phyloP scores from a whole-genome alignment of 2,329 filamentous ascomycete genomes.

The Apiospora marii region DNA sequence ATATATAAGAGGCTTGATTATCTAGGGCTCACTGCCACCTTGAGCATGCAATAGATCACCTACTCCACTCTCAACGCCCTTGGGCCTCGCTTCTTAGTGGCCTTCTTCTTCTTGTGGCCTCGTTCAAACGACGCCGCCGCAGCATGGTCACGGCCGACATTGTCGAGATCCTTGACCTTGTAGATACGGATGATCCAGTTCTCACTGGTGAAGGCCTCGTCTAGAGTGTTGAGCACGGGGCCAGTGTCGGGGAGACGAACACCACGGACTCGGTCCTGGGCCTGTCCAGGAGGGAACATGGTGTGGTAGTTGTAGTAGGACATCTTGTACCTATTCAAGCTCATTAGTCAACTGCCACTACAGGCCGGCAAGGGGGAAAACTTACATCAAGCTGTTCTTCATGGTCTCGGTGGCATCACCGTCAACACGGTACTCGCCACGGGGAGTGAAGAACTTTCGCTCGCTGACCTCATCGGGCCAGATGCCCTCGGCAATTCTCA shows the following conservation, averaged over 20 bases:
- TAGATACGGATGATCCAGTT: conserved; percentile 99
- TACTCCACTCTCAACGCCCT: conserved; percentile 78
- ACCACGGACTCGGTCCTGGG: conserved; percentile 86
- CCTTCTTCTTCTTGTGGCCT: conserved; percentile 85
- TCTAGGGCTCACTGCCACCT: not conserved
- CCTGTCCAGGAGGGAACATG: conserved; percentile 92
- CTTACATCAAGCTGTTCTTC: conserved; percentile 99
- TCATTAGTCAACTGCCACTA: conserved; percentile 27
- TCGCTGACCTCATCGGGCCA: conserved; percentile 99
- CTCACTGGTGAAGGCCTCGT: conserved; percentile 98
- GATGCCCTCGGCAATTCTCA: conserved; percentile 97
- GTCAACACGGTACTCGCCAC: conserved; percentile 95
- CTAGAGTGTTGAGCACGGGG: conserved; percentile 85
- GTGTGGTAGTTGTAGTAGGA: conserved; percentile 97
- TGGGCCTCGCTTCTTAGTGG: conserved; percentile 74
- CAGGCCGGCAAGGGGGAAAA: conserved; percentile 31
- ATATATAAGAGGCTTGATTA: not conserved
- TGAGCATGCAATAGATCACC: conserved; percentile 31
- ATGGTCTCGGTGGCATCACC: conserved; percentile 93
- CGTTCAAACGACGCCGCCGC: conserved; percentile 74
- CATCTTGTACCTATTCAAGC: conserved; percentile 91
- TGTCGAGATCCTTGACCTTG: conserved; percentile 99
- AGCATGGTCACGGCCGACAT: conserved; percentile 88
- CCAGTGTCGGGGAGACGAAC: conserved; percentile 82
- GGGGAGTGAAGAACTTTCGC: conserved; percentile 90